Percentiles rank a stretch among this genome's conserved stretches.
Evolutionary conservation across 495 filamentous ascomycete species (phyloP).

Genomic region (Neurospora hispaniola): DNA sequence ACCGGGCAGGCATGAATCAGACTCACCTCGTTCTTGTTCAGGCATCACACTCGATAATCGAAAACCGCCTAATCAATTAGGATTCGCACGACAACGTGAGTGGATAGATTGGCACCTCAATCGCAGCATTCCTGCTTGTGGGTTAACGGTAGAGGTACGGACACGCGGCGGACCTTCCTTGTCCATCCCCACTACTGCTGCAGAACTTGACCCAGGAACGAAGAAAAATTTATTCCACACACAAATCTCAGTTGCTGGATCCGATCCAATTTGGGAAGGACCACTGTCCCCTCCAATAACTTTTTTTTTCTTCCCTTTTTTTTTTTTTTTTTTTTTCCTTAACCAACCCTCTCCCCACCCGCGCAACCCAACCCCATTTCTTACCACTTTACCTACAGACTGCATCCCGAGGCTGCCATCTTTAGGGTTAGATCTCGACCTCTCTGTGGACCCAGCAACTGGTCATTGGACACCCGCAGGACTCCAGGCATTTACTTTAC

Average conservation of each 20-base stretch:
- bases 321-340: conserved; percentile 2
- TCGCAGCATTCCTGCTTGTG: not conserved
- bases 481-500: not conserved
- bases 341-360: conserved; percentile 8
- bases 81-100: not conserved
- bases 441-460: conserved; percentile 3
- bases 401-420: conserved; percentile 8
- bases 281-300: conserved; percentile 9
- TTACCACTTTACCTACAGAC: conserved; percentile 7
- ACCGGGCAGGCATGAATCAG: not conserved
- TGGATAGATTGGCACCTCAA: not conserved
- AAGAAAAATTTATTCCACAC: conserved; percentile 31
- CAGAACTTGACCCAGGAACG: conserved; percentile 13
- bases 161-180: not conserved
- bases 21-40: not conserved
- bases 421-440: conserved; percentile 12
- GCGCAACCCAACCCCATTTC: not conserved
- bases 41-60: not conserved
- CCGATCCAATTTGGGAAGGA: conserved; percentile 17
- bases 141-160: not conserved
- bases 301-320: conserved; percentile 17
- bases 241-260: conserved; percentile 21
- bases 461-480: not conserved
- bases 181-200: conserved; percentile 21
- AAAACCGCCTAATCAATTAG: not conserved